Evolutionary conservation across 306 rosid species (phyloP), one percentile per base, ranked within the genome.

Genomic region (Astragalus membranaceus): DNA sequence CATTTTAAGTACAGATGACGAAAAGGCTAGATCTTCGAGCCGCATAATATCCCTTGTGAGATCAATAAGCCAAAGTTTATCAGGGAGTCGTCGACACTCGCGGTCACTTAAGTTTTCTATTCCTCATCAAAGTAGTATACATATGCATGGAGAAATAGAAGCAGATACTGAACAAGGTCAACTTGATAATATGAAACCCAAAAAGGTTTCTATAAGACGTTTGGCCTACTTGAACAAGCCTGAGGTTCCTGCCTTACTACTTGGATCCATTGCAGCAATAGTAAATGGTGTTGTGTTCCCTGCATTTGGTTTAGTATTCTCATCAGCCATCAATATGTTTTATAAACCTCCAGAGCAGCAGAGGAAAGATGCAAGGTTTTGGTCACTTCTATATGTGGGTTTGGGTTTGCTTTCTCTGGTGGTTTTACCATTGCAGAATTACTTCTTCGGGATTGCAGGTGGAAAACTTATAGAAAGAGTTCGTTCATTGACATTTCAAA

Each of bases 381-480:
- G 98, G 96, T 85, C 88, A 32, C 55, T 81, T 74, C 65, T 85
- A 50, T 88, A 44, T 75, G 52, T 85, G 3, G 83, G 86, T 41
- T 36, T 89, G 85, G 98, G 93, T 37, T 15, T 75, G 10, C 0
- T 78, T 51, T n/a, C 75, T 39, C 60, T 89, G 4, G 46, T 72
- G 16, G 49, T 51, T 2, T 2, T 84, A 42, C 88, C 95, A 2
- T 10, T 59, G 12, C 89, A 85, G 67, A 82, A 83, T 60, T 88
- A 77, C 81, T 53, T 83, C 14, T 88, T 92, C 51, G 95, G 88
- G 44, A 47, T 92, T 26, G 96, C 96, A 17, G 98, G 96, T 29
- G 98, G 92, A 66, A 92, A 84, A 67, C 62, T 92, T 54, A 64
- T 92, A n/a, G 81, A 85, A 73, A 77, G 92, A 57, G 83, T 92